phyloP scores from a whole-genome alignment of 148 eudicot species.

The Heliamphora exappendiculata region DNA sequence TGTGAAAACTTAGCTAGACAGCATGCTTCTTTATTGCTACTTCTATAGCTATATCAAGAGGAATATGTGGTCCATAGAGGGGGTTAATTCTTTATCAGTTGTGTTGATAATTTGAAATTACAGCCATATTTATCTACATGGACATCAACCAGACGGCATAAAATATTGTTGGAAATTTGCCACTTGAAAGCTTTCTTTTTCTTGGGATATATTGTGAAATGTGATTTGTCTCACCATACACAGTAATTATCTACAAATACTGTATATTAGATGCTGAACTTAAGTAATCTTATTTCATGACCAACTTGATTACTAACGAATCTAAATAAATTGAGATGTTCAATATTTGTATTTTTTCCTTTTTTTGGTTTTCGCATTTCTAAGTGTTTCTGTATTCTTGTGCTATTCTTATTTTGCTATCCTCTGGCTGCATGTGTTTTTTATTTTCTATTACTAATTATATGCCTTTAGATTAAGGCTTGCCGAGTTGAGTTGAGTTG shows the following conservation, averaged over 20 bases:
- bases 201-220: background rate
- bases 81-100: background rate
- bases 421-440: background rate
- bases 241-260: too few relatives aligned
- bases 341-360: too few relatives aligned
- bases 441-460: background rate
- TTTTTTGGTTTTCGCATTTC: background rate
- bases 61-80: background rate
- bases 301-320: too few relatives aligned
- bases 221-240: background rate
- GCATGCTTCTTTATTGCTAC: background rate
- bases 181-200: background rate
- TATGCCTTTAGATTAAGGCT: background rate
- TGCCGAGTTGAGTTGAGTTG: background rate
- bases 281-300: too few relatives aligned
- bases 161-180: background rate
- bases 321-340: too few relatives aligned
- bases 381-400: background rate
- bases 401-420: background rate
- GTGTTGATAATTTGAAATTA: too few relatives aligned
- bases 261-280: too few relatives aligned
- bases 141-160: background rate
- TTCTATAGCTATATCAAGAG: background rate
- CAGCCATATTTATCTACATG: too few relatives aligned
- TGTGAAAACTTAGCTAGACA: background rate